phyloP scores from a whole-genome alignment of 768 basidiomycete genomes.

The Lactifluus subvellereus region DNA sequence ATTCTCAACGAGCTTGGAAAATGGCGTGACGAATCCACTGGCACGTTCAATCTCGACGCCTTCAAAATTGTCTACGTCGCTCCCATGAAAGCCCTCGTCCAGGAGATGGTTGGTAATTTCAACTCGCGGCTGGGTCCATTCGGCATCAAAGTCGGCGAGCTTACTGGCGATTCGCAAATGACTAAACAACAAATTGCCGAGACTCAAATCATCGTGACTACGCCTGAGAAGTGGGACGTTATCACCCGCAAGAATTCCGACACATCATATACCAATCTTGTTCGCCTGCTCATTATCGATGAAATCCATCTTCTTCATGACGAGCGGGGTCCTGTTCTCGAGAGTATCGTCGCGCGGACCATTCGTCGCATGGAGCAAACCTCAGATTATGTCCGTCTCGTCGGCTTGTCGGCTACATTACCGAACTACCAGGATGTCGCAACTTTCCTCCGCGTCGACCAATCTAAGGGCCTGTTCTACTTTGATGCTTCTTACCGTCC shows the following conservation, averaged over 20 bases:
- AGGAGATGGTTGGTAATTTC: constrained; percentile 98
- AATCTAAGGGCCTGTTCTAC: constrained; percentile 89
- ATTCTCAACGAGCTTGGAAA: constrained; percentile 89
- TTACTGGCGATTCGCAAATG: constrained; percentile 97
- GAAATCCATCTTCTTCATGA: constrained; percentile 98
- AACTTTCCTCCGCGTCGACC: constrained; percentile 91
- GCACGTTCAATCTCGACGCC: constrained; percentile 73
- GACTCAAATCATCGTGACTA: constrained; percentile 97
- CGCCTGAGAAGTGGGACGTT: constrained; percentile 99
- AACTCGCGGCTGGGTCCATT: constrained; percentile 59
- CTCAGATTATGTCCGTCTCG: constrained; percentile 83
- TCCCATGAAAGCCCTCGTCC: constrained; percentile 98
- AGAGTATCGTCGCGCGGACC: constrained; percentile 83
- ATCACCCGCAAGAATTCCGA: constrained; percentile 98
- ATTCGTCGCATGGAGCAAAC: constrained; percentile 95
- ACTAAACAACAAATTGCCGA: constrained; percentile 96
- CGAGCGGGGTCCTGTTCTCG: constrained; percentile 95
- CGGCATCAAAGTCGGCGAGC: constrained; percentile 85
- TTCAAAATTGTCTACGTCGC: constrained; percentile 99
- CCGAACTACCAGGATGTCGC: constrained; percentile 99
- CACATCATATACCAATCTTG: constrained; percentile 93
- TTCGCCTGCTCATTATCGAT: constrained; percentile 93
- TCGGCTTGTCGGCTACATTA: constrained; percentile 95
- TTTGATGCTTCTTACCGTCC: constrained; percentile 94
- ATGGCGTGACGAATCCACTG: constrained; percentile 76